phyloP scores from a whole-genome alignment of 1,284 basidiomycete species.

The Melanopsichium pennsylvanicum region DNA sequence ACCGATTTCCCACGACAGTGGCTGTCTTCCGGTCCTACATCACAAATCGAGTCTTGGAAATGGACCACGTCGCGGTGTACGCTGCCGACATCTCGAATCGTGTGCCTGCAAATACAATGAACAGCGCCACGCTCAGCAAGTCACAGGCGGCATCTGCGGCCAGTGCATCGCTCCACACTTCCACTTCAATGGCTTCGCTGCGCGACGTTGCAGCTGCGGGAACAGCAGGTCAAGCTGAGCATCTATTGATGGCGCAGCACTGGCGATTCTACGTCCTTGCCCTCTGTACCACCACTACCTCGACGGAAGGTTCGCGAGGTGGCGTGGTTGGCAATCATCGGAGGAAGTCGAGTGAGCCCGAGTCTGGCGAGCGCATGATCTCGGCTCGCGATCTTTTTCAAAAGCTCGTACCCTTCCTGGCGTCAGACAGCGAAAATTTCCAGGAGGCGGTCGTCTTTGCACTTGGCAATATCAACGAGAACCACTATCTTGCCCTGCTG shows the following conservation, averaged over 20 bases:
- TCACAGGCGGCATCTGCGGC: slow-evolving; percentile 29
- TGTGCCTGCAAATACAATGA: slow-evolving; percentile 20
- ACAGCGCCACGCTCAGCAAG: slow-evolving; percentile 30
- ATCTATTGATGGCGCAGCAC: slow-evolving; percentile 76
- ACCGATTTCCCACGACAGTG: slow-evolving; percentile 65
- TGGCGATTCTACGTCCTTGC: slow-evolving; percentile 88
- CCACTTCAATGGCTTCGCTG: slow-evolving; percentile 30
- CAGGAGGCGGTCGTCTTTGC: slow-evolving; percentile 85
- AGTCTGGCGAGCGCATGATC: slow-evolving; percentile 73
- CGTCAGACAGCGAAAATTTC: slow-evolving; percentile 82
- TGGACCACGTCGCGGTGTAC: slow-evolving; percentile 66
- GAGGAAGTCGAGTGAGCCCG: slow-evolving; percentile 74
- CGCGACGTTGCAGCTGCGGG: slow-evolving; percentile 52
- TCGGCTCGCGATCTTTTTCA: slow-evolving; percentile 80
- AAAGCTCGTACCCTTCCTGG: slow-evolving; percentile 84
- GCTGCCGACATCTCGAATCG: slow-evolving; percentile 63
- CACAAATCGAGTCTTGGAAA: slow-evolving; percentile 65
- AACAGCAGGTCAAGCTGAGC: slow-evolving; percentile 68
- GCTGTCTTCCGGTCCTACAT: slow-evolving; percentile 66
- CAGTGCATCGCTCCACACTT: slow-evolving; percentile 25
- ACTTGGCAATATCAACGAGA: slow-evolving; percentile 82
- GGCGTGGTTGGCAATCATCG: slow-evolving; percentile 76
- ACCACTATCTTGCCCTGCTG: slow-evolving; percentile 79
- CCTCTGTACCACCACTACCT: slow-evolving; percentile 75
- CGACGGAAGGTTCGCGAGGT: slow-evolving; percentile 54